phyloP scores from a whole-genome alignment of 495 filamentous ascomycete genomes.

The Penicillium goetzii region DNA sequence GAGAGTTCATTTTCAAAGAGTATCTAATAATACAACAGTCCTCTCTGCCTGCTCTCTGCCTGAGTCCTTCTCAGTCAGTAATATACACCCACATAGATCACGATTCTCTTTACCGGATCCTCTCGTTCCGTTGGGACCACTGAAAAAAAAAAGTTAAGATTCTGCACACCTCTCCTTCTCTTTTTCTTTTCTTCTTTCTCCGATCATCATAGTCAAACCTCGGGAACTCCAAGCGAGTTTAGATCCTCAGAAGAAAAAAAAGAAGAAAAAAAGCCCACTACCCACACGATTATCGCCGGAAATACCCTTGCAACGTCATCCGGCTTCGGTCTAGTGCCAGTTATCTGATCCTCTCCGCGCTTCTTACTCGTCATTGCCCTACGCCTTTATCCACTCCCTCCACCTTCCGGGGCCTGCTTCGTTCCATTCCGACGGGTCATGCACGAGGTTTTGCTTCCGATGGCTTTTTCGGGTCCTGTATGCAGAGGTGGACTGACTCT shows the following conservation, averaged over 20 bases:
- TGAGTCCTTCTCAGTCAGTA: neutral
- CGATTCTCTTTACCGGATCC: neutral
- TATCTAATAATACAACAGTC: neutral
- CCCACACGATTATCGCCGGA: neutral
- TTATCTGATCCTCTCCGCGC: conserved; percentile 37
- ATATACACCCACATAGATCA: neutral
- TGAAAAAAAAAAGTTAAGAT: neutral
- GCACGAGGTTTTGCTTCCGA: conserved; percentile 4
- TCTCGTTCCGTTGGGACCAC: conserved; percentile 1
- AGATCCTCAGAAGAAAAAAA: conserved; percentile 10
- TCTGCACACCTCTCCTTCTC: neutral
- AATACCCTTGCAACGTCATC: conserved; percentile 28
- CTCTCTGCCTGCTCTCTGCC: too few species aligned
- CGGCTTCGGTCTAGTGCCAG: conserved; percentile 27
- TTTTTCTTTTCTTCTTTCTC: neutral
- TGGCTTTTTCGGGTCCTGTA: conserved; percentile 3
- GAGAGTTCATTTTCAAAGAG: neutral
- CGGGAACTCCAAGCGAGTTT: conserved; percentile 13
- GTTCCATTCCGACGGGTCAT: conserved; percentile 18
- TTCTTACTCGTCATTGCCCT: conserved; percentile 31
- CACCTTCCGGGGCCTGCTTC: conserved; percentile 21
- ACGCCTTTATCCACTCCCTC: conserved; percentile 35
- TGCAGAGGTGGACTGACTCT: conserved; percentile 13
- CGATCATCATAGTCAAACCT: conserved; percentile 15
- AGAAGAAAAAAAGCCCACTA: conserved; percentile 20